Evolutionary conservation across 306 rosid genomes (phyloP), one percentile per base, ranked within the genome.

Genomic region (Pyrus communis): DNA sequence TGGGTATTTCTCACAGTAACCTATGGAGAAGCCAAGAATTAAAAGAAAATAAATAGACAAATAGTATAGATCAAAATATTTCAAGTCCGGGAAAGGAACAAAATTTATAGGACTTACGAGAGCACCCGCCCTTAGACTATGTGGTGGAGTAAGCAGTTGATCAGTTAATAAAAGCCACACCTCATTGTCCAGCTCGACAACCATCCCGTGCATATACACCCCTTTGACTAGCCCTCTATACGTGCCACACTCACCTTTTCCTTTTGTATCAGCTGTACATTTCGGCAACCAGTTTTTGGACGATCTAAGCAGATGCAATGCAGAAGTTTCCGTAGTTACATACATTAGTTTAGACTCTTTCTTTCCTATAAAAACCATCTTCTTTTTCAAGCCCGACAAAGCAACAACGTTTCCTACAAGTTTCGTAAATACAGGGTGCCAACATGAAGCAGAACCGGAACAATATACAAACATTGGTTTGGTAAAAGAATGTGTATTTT

Each of bases 111-210:
- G 58, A 87, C 98, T 89, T 82, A 94, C 98, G 54, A 92, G 69
- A 25, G 97, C 87, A 7, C 98, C 98, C 52, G 83, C 88, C 81
- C 98, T 83, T 73, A 95, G 80, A 81, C 97, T 87, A 82, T 92
- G 98, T 0, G 95, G 84, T 80, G 81, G 78, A 78, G 89, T 77
- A 77, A 84, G 83, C 19, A 85, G 61, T 73, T 81, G 89, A 63
- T 85, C 91, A 3, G 96, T 92, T 73, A 95, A 84, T 85, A 95
- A 86, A 79, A 95, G 95, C 95, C 98, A 95, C 46, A 95, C 96
- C 57, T 88, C 91, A 73, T 71, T 78, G 71, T 92, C 98, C 84
- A 95, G 87, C 91, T 95, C 97, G 68, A 90, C 70, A 83, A 84
- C 89, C 96, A 92, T 92, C 77, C 98, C 98, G 79, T 87, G 86